A percentile compares a stretch with the other conserved stretches of the same genome.
Conservation (phyloP, 495 filamentous ascomycete species). For the Hyaloscypha variabilis region DNA sequence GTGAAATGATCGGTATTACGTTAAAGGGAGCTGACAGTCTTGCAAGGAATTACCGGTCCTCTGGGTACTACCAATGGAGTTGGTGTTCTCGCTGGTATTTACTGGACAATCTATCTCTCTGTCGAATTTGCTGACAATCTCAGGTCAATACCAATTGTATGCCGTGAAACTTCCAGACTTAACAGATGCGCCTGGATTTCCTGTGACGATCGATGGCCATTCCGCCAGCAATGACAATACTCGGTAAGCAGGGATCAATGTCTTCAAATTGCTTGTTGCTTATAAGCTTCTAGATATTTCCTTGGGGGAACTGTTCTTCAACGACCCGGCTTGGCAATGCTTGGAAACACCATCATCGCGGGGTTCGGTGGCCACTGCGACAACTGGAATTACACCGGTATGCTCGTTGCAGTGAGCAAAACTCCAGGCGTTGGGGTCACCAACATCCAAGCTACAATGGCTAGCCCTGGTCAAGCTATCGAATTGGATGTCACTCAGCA, state of each 20-base stretch:
- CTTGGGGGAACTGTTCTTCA: constrained; percentile 31
- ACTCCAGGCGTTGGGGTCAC: constrained; percentile 32
- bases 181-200: constrained; percentile 22
- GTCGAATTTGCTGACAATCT: background rate
- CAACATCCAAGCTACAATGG: background rate
- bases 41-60: background rate
- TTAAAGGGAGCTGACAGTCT: background rate
- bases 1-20: background rate
- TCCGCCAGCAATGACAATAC: constrained; percentile 25
- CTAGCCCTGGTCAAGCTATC: background rate
- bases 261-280: background rate
- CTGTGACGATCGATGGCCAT: constrained; percentile 27
- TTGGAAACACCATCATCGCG: constrained; percentile 37
- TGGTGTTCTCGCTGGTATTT: background rate
- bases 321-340: constrained; percentile 35
- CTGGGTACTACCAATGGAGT: background rate
- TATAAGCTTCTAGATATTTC: constrained; percentile 22
- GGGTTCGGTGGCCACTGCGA: constrained; percentile 48
- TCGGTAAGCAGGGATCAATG: background rate
- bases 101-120: background rate
- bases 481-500: constrained; percentile 24
- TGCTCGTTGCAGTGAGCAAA: constrained; percentile 37
- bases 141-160: constrained; percentile 28
- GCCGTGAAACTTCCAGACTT: constrained; percentile 24
- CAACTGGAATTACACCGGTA: constrained; percentile 46